Evolutionary conservation across 306 rosid species (phyloP).

Genomic region (Inga leiocalycina): DNA sequence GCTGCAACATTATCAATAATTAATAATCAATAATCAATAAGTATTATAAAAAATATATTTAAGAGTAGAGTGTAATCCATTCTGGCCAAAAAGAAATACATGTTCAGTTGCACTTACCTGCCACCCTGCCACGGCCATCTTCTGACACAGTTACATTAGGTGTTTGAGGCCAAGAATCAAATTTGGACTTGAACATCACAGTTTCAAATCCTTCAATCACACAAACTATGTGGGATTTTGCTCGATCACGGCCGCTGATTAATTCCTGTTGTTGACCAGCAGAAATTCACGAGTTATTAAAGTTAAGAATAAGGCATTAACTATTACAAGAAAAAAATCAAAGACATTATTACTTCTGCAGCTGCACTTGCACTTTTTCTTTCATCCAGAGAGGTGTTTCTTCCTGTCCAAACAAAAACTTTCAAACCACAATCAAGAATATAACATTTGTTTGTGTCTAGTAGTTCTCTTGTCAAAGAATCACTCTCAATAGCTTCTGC

Average conservation of each 20-base stretch:
- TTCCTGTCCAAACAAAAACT: conserved; percentile 92
- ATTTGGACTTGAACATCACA: conserved; percentile 86
- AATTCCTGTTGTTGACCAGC: conserved; percentile 60
- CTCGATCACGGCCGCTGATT: conserved; percentile 52
- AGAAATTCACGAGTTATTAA: conserved; percentile 35
- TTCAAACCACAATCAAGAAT: conserved; percentile 85
- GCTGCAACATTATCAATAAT: conserved; percentile 55
- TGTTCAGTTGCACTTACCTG: conserved; percentile 70
- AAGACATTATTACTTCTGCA: conserved; percentile 79
- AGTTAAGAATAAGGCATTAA: conserved; percentile 30
- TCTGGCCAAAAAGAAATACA: conserved; percentile 26
- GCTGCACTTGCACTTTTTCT: conserved; percentile 82
- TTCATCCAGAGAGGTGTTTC: conserved; percentile 86
- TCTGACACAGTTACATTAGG: conserved; percentile 65
- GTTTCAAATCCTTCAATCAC: conserved; percentile 98
- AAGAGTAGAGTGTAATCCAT: conserved; percentile 25
- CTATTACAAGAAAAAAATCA: conserved; percentile 31
- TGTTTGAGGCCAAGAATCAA: conserved; percentile 86
- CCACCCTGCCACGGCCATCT: conserved; percentile 99
- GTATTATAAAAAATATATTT: conserved; percentile 1
- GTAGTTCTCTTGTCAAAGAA: conserved; percentile 74
- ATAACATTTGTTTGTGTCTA: conserved; percentile 81
- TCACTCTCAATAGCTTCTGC: conserved; percentile 67
- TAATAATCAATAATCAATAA: neutral
- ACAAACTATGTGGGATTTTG: conserved; percentile 73